Evolutionary conservation across 257 asterid genomes (phyloP), one percentile per base, ranked within the genome.

Genomic region (Fraxinus excelsior): DNA sequence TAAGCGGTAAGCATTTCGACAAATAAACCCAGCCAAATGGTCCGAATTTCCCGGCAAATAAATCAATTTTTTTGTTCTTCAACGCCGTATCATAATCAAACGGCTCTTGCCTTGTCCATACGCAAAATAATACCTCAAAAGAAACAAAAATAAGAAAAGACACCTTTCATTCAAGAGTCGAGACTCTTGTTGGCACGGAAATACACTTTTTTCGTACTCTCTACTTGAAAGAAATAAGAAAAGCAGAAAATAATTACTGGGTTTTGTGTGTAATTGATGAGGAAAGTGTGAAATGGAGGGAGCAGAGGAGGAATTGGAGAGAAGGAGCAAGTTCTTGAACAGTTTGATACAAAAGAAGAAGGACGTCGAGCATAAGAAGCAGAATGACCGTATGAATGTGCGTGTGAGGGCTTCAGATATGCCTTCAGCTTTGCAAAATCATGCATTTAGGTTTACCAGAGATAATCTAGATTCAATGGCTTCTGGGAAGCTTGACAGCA

Each of bases 311-410:
- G 98, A 94, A 82, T 66, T 94, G 81, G 97, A 94, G 85, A 88
- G 96, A 79, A 92, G 98, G 74, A 94, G 97, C 86, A 89, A 85
- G 81, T 94, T 92, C 91, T 84, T 94, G 89, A 89, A 79, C 85
- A 86, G 94, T 76, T 85, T 94, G 72, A 92, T 94, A 72, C 76
- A 86, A 85, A 91, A 85, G 84, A 87, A 87, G 89, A 86, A 85
- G 18, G 84, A 82, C 10, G 78, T 79, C 1, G 90, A 91, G 46
- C 81, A 84, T 34, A 82, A 86, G 23, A 87, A 89, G 38, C 69
- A 82, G 72, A 58, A 86, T 76, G 87, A 92, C 4, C 82, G 91
- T 8, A 90, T 89, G 38, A 89, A 87, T 76, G 87, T 94, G 6
- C 83, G 91, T 6, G 91, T 92, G 51, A 89, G 96, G 80, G 97